Evolutionary conservation across 2,329 filamentous ascomycete genomes (phyloP).

Genomic region (Fusarium sp.): DNA sequence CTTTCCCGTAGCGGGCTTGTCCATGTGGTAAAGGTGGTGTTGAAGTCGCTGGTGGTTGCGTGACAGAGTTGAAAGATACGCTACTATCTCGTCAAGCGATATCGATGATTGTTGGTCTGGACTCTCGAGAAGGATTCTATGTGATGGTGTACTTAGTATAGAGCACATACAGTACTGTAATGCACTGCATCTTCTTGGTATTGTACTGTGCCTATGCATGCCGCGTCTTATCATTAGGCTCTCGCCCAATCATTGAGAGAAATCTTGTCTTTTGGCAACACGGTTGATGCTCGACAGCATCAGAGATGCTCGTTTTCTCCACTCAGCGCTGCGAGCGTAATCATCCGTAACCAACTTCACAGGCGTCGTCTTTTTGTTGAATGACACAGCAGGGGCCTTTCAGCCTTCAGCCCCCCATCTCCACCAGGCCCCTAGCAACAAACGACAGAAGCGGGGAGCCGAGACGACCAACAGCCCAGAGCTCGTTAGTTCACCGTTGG

Average conservation of each 20-base stretch:
- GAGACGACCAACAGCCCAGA: conserved; percentile 29
- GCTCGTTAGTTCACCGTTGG: conserved; percentile 41
- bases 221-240: conserved; percentile 28
- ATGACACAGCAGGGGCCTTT: conserved; percentile 23
- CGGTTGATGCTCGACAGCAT: conserved; percentile 1
- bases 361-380: conserved; percentile 33
- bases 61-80: conserved; percentile 33
- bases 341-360: conserved; percentile 24
- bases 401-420: conserved; percentile 29
- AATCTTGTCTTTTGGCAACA: neutral
- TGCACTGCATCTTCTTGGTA: conserved; percentile 22
- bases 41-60: conserved; percentile 30
- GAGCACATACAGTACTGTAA: conserved; percentile 8
- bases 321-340: conserved; percentile 7
- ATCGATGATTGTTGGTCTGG: conserved; percentile 23
- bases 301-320: conserved; percentile 17
- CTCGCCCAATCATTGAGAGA: conserved; percentile 23
- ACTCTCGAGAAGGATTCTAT: conserved; percentile 27
- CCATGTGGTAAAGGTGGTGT: conserved; percentile 29
- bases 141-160: conserved; percentile 20
- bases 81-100: conserved; percentile 35
- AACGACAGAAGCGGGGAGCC: conserved; percentile 38
- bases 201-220: conserved; percentile 11
- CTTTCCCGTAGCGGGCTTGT: conserved; percentile 16
- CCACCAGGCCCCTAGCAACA: conserved; percentile 33